Percentiles rank a stretch among this genome's conserved stretches.
Conservation (phyloP, 1,284 basidiomycete species). For the Naganishia liquefaciens region DNA sequence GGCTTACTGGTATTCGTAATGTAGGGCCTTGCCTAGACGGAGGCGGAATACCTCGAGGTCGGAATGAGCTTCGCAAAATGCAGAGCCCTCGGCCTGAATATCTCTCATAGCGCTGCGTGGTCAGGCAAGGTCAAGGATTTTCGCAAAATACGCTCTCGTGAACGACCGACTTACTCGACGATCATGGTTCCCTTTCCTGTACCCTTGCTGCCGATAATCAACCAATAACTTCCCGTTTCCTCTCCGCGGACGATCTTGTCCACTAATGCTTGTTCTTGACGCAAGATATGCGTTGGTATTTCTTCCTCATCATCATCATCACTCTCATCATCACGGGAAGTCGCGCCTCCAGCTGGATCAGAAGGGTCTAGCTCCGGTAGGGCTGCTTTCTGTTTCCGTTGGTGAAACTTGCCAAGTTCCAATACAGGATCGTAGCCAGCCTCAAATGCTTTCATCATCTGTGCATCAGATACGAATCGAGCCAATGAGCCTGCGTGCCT, state of each 20-base stretch:
- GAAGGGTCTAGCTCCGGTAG: conserved; percentile 17
- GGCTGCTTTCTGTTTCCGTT: conserved; percentile 37
- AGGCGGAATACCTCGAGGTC: conserved; percentile 75
- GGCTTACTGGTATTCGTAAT: conserved; percentile 54
- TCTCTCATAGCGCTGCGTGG: conserved; percentile 63
- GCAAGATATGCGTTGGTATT: conserved; percentile 63
- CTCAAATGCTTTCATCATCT: conserved; percentile 51
- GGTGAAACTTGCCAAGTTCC: conserved; percentile 63
- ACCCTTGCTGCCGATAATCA: conserved; percentile 74
- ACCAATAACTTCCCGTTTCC: conserved; percentile 70
- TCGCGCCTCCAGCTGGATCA: conserved; percentile 16
- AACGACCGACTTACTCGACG: conserved; percentile 58
- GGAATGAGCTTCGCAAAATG: conserved; percentile 59
- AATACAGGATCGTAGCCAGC: conserved; percentile 67
- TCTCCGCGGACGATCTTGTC: conserved; percentile 74
- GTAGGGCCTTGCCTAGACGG: conserved; percentile 69
- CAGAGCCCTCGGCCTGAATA: conserved; percentile 66
- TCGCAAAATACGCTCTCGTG: conserved; percentile 1
- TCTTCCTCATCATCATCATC: conserved; percentile 51
- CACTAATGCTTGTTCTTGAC: conserved; percentile 72
- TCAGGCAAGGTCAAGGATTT: neutral
- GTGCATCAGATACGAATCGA: conserved; percentile 13
- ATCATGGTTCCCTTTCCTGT: conserved; percentile 76
- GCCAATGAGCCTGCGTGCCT: neutral
- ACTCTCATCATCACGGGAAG: conserved; percentile 15